Evolutionary conservation across 805 yeast species (phyloP), one percentile per base, ranked within the genome.

Genomic region (Pichia deserticola): DNA sequence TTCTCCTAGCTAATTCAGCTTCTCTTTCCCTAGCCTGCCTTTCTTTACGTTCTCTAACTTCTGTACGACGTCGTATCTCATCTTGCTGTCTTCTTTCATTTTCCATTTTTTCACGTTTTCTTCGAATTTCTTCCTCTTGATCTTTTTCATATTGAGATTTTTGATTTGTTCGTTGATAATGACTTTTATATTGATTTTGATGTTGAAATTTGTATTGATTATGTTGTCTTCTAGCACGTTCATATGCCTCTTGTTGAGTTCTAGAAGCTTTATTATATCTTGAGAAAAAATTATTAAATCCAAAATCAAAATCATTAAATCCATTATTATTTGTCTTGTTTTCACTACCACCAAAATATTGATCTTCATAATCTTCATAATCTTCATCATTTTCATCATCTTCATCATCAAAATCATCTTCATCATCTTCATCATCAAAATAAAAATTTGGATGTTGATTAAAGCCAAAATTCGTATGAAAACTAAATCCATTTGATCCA

Each of bases 31-130:
- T 5, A 1, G 37, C 46, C 25, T 29, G 42, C 5, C 38, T 20
- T 33, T 41, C 44, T 29, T 42, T 49, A 12, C 49, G 12, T 33
- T 44, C 38, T 7, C 37, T 15, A 5, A 28, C 27, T 13, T 36
- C 40, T 13, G 40, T 15, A 9, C 52, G 36, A 36, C 52, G 36
- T 36, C 48, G 41, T n/a, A 40, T 3, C 13, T 48, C 51, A 4
- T 45, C 45, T 1, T 6, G 27, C 29, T 49, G 52, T 30, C 49
- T 32, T 11, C 29, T 33, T 20, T 5, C 29, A 15, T 45, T 45
- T 11, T 49, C 52, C 2, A 15, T 15, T n/a, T 27, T 20, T 15
- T 48, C 48, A 36, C 20, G 6, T 35, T 27, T 25, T 28, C n/a
- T 37, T 32, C 15, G 13, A 20, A 20, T 20, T 20, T 20, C 33